Evolutionary conservation across 139 green algal genomes (phyloP).

Genomic region (Picochlorum costavermella): DNA sequence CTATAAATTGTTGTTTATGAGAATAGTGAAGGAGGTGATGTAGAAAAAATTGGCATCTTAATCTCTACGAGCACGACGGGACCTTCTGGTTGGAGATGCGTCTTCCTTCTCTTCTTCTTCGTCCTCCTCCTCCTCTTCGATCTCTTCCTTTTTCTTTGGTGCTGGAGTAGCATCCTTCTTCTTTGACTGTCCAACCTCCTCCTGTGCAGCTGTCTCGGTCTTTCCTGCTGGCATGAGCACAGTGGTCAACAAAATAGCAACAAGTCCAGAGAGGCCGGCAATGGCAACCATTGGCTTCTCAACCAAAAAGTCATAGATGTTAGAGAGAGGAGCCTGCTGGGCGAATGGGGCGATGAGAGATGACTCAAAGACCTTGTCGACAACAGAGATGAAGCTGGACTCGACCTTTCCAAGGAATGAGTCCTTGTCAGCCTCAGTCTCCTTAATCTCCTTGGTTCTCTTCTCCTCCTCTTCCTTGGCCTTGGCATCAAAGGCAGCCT

Average conservation of each 20-base stretch:
- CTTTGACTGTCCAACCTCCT: slow-evolving; percentile 11
- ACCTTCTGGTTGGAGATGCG: slow-evolving; percentile 1
- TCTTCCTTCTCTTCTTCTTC: slow-evolving; percentile 15
- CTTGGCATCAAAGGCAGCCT: slow-evolving; percentile 13
- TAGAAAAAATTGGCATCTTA: not conserved
- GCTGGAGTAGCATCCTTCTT: slow-evolving; percentile 7
- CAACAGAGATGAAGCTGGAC: not conserved
- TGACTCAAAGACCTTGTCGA: slow-evolving; percentile 4
- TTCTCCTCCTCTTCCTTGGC: slow-evolving; percentile 32
- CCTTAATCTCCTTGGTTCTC: slow-evolving; percentile 14
- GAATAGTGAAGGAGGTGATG: not conserved
- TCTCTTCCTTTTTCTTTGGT: slow-evolving; percentile 4
- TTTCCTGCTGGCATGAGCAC: slow-evolving; percentile 2
- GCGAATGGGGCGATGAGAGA: not conserved
- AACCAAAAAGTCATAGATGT: not conserved
- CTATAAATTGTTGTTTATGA: not conserved
- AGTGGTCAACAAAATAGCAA: slow-evolving; percentile 1
- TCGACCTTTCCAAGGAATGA: not conserved
- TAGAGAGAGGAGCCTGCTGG: not conserved
- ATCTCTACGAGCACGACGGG: slow-evolving; percentile 25
- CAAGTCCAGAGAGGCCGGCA: slow-evolving; percentile 4
- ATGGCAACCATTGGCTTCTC: not conserved
- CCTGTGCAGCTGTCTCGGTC: slow-evolving; percentile 1
- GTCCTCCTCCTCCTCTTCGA: not conserved
- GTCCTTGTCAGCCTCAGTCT: slow-evolving; percentile 4